Conservation (phyloP, 805 yeast species). For the Hanseniaspora pseudoguilliermondii region DNA sequence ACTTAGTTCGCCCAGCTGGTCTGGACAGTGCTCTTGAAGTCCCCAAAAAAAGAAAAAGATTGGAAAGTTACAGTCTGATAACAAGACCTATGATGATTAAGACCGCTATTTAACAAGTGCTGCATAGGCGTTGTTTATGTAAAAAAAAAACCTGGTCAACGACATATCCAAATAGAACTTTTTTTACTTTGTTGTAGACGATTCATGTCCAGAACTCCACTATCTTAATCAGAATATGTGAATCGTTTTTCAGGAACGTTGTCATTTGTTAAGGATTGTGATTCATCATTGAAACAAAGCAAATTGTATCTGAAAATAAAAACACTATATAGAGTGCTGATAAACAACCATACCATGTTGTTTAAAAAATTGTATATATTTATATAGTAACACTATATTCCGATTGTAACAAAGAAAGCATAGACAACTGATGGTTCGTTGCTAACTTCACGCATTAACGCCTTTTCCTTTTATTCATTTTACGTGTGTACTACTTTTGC, state of each 20-base stretch:
- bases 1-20: constrained; percentile 44
- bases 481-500: background rate
- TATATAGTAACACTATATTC: background rate
- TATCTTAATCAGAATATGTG: constrained; percentile 49
- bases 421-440: background rate
- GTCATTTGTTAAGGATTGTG: constrained; percentile 57
- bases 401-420: background rate
- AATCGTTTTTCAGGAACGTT: constrained; percentile 51
- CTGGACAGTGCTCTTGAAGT: constrained; percentile 39
- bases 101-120: constrained; percentile 37
- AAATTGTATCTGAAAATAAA: constrained; percentile 32
- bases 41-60: constrained; percentile 16
- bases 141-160: constrained; percentile 47
- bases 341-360: background rate
- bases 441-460: background rate
- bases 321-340: constrained; percentile 28
- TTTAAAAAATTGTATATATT: background rate
- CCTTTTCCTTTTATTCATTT: no score
- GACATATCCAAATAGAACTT: constrained; percentile 36
- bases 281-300: constrained; percentile 41
- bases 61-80: background rate
- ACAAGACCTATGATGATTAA: constrained; percentile 48
- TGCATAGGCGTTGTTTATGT: constrained; percentile 47
- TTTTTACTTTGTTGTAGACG: constrained; percentile 49
- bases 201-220: constrained; percentile 57